Base-by-base conservation (phyloP, 164 flowering plant species). In the Sextonia rubra region DNA sequence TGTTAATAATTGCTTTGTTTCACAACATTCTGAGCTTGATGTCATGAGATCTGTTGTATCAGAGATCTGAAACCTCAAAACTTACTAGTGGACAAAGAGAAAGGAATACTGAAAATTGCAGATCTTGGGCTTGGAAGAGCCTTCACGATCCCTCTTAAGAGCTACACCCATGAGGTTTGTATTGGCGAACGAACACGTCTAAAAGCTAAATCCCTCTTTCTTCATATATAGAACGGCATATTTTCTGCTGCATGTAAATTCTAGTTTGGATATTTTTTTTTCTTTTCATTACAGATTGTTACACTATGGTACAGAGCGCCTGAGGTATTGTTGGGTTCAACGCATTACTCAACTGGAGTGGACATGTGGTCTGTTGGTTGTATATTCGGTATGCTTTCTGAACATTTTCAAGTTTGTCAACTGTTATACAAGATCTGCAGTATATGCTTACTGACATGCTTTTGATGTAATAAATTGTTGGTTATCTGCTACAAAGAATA, bases 351-450 rank as follows among this genome's bases (percentile, higher is more conserved):
- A 9, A 87, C 90, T 18, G 99, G 84, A 2, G 99, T 95, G 44
- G 98, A 95, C 80, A 93, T 95, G 89, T 95, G 99, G 99, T 95
- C 99, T 64, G 98, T 95, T 18, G 99, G 99, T 17, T 95, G 99
- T 68, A 95, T 95, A 68, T 95, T 93, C 44, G 98, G 98, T 92
- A 81, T 24, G 44, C 24, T 47, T 6, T 22, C 63, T 52, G 17
- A 6, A 52, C 58, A 52, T 17, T 52, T 15, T 52, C 58, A 52
- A 52, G 58, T 52, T 52, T 3, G 58, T 52, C n/a, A 37, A 37
- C 44, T 52, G 3, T 52, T 52, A 15, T 3, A 52, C 58, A 52
- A 52, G 58, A 52, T 17, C 7, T 52, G 14, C 17, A 52, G 7
- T 3, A 17, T 52, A 52, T 15, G 3, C 58, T 52, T 12, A 17